Base-by-base conservation (phyloP, 1,284 basidiomycete species). In the Ustilago trichophora region DNA sequence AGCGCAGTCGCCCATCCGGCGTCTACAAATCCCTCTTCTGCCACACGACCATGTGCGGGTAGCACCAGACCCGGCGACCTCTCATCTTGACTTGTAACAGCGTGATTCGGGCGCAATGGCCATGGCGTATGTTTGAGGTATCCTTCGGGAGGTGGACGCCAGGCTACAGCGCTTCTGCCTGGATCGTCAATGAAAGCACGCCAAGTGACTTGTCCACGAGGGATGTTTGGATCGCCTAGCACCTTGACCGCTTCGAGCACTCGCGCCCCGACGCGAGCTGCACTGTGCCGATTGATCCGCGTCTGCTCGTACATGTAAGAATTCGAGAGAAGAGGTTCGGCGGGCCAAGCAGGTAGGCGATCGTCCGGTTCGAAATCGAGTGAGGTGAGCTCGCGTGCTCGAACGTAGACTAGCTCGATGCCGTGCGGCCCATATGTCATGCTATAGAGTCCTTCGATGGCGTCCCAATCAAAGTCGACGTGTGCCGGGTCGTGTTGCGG, bases 361-460 rank as follows among this genome's bases (percentile, higher is more conserved):
- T 60, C 52, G 25, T 67, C 53, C 6, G 53, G 49, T 42, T 54
- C 65, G 45, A 75, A 75, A 33, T 75, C 73, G 37, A 55, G 52
- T 18, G 48, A 56, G 16, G 72, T 71, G 16, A 75, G 53, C 24
- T 62, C 32, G 24, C 73, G 51, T 7, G 67, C 65, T 6, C 68
- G 67, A 11, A 73, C 47, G 56, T 75, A 74, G 35, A 75, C 46
- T 13, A 73, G 32, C 50, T 75, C 73, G 31, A 67, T 49, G 6
- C 73, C 73, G 21, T 72, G 72, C 3, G 73, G 73, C 6, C 73
- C 73, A 47, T 74, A 75, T 12, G 63, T 64, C 64, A 71, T 72
- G 32, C 54, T 62, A 43, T 72, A 75, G 24, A 75, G 44, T 3
- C 73, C 73, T 22, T 72, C 59, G 8, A 75, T 27, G 1, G 38